phyloP scores from a whole-genome alignment of 192 early-diverging fungal genomes.

The Backusella westeae region DNA sequence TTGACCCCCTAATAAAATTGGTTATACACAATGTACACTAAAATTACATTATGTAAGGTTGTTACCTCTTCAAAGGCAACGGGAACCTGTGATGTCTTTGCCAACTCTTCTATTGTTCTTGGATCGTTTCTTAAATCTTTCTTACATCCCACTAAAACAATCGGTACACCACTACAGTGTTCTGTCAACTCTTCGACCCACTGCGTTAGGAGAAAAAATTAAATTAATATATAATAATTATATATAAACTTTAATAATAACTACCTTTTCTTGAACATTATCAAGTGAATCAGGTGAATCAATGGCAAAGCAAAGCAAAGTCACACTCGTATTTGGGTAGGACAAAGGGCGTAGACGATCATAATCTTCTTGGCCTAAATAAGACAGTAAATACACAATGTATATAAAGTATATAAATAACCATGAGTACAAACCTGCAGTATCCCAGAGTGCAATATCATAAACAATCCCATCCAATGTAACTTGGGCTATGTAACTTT shows the following conservation, averaged over 20 bases:
- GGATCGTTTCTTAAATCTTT: constrained; percentile 81
- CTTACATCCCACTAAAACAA: constrained; percentile 83
- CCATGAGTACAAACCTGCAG: constrained; percentile 49
- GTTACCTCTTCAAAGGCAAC: constrained; percentile 65
- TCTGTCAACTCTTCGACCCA: constrained; percentile 85
- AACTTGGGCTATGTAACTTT: constrained; percentile 67
- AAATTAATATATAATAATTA: too few relatives aligned
- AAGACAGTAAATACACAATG: not conserved
- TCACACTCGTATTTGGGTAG: constrained; percentile 87
- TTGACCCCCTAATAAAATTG: constrained; percentile 48
- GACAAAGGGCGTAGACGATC: constrained; percentile 81
- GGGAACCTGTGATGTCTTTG: constrained; percentile 65
- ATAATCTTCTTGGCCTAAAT: constrained; percentile 32
- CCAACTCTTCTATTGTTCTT: constrained; percentile 67
- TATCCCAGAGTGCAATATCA: constrained; percentile 74
- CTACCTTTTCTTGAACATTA: constrained; percentile 68
- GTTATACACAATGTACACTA: not conserved
- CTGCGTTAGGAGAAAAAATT: constrained; percentile 31
- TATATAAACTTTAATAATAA: not conserved
- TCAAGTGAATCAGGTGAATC: constrained; percentile 78
- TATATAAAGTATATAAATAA: not conserved
- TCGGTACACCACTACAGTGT: constrained; percentile 78
- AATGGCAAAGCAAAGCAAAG: constrained; percentile 89
- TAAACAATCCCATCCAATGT: constrained; percentile 65
- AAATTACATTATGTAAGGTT: not conserved